phyloP scores from a whole-genome alignment of 345 rosid species.

The Acer negundo region DNA sequence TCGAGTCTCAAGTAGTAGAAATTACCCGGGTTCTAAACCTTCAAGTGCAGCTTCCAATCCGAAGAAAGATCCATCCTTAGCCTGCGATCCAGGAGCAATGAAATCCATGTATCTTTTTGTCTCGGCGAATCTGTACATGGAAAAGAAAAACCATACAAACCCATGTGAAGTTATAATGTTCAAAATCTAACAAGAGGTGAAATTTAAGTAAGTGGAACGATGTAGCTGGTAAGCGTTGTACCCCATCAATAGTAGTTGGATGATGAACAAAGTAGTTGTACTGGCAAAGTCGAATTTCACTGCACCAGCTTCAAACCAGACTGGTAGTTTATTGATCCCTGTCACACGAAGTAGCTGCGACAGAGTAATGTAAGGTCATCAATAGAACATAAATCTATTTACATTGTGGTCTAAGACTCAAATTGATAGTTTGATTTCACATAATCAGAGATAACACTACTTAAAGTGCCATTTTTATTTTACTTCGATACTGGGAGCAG shows the following conservation, averaged over 20 bases:
- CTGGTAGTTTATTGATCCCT: constrained; percentile 68
- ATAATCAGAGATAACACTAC: not conserved
- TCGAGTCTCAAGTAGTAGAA: not conserved
- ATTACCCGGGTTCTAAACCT: constrained; percentile 91
- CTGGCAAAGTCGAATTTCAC: constrained; percentile 71
- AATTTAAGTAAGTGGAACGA: not conserved
- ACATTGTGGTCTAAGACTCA: not conserved
- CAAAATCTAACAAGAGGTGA: not conserved
- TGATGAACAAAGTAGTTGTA: constrained; percentile 64
- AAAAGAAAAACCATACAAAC: not conserved
- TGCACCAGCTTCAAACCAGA: constrained; percentile 96
- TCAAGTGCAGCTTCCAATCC: constrained; percentile 80
- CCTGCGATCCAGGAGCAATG: constrained; percentile 83
- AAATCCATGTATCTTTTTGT: constrained; percentile 91
- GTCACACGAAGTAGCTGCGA: constrained; percentile 78
- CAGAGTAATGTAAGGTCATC: not conserved
- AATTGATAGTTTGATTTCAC: not conserved
- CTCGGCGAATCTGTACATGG: constrained; percentile 63
- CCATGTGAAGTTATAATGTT: not conserved
- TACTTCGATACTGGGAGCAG: not conserved
- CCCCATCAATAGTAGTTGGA: constrained; percentile 91
- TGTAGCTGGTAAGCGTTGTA: constrained; percentile 21
- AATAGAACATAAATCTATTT: not conserved
- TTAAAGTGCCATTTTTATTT: no score
- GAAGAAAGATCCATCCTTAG: constrained; percentile 75